These are phyloP conservation scores for Lasiosphaeria ovina DNA, from an alignment of 495 filamentous ascomycete genomes.

Conservation along the genomic window DNA sequence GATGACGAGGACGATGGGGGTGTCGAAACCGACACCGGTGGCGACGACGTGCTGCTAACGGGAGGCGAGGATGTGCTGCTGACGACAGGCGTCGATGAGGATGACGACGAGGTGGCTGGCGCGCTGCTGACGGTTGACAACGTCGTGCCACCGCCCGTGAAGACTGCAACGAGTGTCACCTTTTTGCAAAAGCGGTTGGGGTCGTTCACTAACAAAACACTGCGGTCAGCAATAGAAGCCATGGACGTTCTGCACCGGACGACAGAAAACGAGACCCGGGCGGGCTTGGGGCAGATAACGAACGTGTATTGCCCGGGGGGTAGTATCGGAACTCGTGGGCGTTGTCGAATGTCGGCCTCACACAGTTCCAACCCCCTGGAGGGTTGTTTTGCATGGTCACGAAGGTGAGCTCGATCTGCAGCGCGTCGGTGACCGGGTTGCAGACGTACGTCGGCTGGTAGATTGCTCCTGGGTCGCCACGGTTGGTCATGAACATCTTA, in stretches of 20 bases:
- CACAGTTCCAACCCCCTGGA: constrained; percentile 42
- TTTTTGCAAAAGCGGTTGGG: constrained; percentile 36
- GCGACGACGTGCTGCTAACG: constrained; percentile 8
- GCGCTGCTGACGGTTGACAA: neutral
- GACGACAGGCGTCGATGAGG: constrained; percentile 1
- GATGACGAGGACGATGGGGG: constrained; percentile 7
- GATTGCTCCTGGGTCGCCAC: constrained; percentile 45
- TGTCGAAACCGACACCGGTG: constrained; percentile 6
- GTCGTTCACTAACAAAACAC: constrained; percentile 29
- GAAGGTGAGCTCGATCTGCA: constrained; percentile 45
- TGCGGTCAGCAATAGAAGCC: neutral
- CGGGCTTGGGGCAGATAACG: constrained; percentile 13
- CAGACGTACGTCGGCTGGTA: constrained; percentile 51
- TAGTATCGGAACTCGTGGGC: constrained; percentile 48
- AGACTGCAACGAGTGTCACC: constrained; percentile 33
- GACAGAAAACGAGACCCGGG: too few relatives aligned
- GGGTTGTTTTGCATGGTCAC: constrained; percentile 33
- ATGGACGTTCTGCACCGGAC: neutral
- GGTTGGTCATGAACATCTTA: constrained; percentile 56
- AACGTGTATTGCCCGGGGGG: constrained; percentile 44
- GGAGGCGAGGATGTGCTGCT: constrained; percentile 9
- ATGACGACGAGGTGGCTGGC: constrained; percentile 5
- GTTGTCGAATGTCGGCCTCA: constrained; percentile 38
- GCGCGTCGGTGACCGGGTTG: constrained; percentile 45
- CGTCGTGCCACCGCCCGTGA: constrained; percentile 3